phyloP scores from a whole-genome alignment of 2,329 filamentous ascomycete species.

The Bipolaris zeicola region DNA sequence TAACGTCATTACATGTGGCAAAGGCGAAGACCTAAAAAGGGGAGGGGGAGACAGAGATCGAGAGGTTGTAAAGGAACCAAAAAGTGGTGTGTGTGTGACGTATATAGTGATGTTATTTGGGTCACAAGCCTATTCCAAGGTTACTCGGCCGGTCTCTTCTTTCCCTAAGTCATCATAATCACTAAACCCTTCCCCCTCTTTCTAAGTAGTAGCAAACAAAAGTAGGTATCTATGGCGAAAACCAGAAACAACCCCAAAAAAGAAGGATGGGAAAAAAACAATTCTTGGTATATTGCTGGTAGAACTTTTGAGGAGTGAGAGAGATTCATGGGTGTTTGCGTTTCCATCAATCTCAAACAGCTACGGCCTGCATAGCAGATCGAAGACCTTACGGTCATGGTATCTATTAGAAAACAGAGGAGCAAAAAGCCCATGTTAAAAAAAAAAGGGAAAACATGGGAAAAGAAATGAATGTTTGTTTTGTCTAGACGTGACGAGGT shows the following conservation, averaged over 20 bases:
- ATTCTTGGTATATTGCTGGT: constrained; percentile 8
- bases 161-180: not conserved
- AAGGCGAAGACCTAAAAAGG: not conserved
- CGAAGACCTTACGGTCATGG: not conserved
- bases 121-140: not conserved
- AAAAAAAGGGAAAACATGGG: not conserved
- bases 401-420: not conserved
- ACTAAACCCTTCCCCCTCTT: not conserved
- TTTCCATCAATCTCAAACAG: not conserved
- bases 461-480: not conserved
- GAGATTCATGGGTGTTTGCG: not conserved
- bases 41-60: not conserved
- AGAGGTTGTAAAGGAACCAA: not conserved
- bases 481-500: constrained; percentile 13
- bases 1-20: not conserved
- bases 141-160: not conserved
- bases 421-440: not conserved
- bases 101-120: not conserved
- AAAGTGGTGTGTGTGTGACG: not conserved
- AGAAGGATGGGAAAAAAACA: not conserved
- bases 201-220: not conserved
- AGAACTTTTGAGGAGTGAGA: constrained; percentile 1
- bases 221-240: constrained; percentile 1
- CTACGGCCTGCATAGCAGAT: constrained; percentile 10
- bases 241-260: not conserved